Evolutionary conservation across 441 rosid species (phyloP).

Genomic region (Erodium trifolium): DNA sequence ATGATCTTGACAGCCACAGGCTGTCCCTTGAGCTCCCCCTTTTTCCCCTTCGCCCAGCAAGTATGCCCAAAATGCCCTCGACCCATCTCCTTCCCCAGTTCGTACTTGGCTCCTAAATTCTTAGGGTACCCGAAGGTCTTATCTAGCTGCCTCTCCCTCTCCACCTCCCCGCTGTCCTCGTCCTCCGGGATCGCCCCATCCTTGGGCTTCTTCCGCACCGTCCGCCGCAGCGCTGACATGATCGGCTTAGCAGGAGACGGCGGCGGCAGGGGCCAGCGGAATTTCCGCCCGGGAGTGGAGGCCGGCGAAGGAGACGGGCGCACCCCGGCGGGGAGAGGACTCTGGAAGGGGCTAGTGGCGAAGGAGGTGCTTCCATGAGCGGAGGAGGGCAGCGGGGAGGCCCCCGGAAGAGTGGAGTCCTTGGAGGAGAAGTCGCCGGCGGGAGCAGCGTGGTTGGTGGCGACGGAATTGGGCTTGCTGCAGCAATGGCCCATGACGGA

Average conservation of each 20-base stretch:
- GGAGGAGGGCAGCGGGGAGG: constrained; percentile 22
- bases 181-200: constrained; percentile 45
- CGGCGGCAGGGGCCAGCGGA: constrained; percentile 66
- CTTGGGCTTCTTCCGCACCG: constrained; percentile 22
- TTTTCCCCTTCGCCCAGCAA: constrained; percentile 57
- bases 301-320: constrained; percentile 53
- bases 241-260: constrained; percentile 76
- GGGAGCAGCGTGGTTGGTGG: constrained; percentile 24
- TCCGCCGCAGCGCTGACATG: constrained; percentile 34
- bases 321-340: constrained; percentile 54
- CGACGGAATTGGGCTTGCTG: constrained; percentile 41
- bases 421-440: constrained; percentile 17
- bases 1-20: constrained; percentile 61
- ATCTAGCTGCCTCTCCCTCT: constrained; percentile 30
- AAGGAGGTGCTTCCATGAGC: constrained; percentile 33
- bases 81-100: constrained; percentile 51
- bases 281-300: constrained; percentile 53
- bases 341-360: constrained; percentile 52
- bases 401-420: constrained; percentile 18
- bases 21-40: constrained; percentile 55
- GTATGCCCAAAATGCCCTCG: constrained; percentile 78
- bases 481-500: constrained; percentile 69
- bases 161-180: constrained; percentile 20
- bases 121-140: constrained; percentile 46
- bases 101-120: constrained; percentile 42